These are phyloP conservation scores for Botrytis sinoallii DNA, from an alignment of 2,329 filamentous ascomycete genomes.

Conservation along the genomic window DNA sequence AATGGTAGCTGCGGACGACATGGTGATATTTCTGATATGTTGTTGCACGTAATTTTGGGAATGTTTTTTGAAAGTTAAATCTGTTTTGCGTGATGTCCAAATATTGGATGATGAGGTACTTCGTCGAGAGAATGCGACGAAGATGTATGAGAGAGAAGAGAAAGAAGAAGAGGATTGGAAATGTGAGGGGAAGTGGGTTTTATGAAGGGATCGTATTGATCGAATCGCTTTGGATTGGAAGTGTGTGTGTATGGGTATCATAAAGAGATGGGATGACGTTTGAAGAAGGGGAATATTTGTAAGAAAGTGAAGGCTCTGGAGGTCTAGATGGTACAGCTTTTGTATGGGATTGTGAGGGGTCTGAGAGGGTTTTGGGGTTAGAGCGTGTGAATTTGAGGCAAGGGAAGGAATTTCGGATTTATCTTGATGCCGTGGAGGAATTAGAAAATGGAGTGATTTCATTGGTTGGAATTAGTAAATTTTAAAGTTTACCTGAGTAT, in stretches of 20 bases:
- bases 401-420: not conserved
- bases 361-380: not conserved
- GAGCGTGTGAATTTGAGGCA: not conserved
- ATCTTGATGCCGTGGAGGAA: not conserved
- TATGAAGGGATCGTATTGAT: not conserved
- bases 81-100: conserved; percentile 9
- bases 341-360: not conserved
- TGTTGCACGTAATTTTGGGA: conserved; percentile 4
- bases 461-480: not conserved
- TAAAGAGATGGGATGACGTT: not conserved
- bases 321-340: conserved; percentile 2
- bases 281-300: conserved; percentile 10
- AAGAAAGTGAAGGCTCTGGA: not conserved
- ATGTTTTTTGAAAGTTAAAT: not conserved
- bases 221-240: not conserved
- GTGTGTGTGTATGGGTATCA: not conserved
- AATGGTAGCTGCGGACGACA: conserved; percentile 69
- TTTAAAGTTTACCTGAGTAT: not conserved
- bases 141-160: not conserved
- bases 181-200: not conserved
- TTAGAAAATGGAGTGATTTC: not conserved
- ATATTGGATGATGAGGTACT: conserved; percentile 1
- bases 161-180: not conserved
- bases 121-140: conserved; percentile 3
- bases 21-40: conserved; percentile 37